Base-by-base conservation (phyloP, 768 basidiomycete genomes). In the Tylopilus intermedius region DNA sequence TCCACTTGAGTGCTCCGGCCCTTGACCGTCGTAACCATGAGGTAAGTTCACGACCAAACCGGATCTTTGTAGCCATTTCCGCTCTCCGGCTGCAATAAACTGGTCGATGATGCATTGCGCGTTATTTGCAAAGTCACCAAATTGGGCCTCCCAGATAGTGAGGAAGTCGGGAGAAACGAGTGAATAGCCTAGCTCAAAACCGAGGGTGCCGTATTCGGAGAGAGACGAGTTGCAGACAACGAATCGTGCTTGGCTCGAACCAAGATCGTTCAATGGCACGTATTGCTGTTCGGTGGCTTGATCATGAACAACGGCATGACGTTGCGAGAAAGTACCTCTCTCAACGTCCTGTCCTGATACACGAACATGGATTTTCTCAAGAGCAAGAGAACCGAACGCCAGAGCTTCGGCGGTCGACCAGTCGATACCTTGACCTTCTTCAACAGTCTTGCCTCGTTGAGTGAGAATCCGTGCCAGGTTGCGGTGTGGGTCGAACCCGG, bases 371-470 rank as follows among this genome's bases (percentile, higher is more conserved):
- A 86, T 87, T 62, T 90, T 90, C 71, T 98, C 94, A 39, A 96
- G 78, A 9, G 90, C 90, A 38, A 99, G 84, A 5, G 93, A 79
- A 53, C 95, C 96, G 63, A 98, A 90, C 0, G 96, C 96, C 49
- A 99, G 84, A 0, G 96, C 93, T 73, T 99, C 96, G 40, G 96
- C 95, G 21, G 95, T 99, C 2, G 95, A 88, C 93, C 94, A 98
- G 71, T 99, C 96, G 61, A 98, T 95, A 72, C 88, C 88, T 51
- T 68, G 76, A 46, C 94, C 96, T 55, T 98, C 94, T 61, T 91
- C 85, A 13, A 97, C 84, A 0, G 87, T 84, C 79, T 94, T 92
- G 21, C 92, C 94, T 53, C 96, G 88, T 10, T 79, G 84, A 41
- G 74, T 65, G 43, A 99, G 83, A 68, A 99, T 98, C 63, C 96